Base-by-base conservation (phyloP, 129 eudicot genomes). In the Pulicaria dysenterica region DNA sequence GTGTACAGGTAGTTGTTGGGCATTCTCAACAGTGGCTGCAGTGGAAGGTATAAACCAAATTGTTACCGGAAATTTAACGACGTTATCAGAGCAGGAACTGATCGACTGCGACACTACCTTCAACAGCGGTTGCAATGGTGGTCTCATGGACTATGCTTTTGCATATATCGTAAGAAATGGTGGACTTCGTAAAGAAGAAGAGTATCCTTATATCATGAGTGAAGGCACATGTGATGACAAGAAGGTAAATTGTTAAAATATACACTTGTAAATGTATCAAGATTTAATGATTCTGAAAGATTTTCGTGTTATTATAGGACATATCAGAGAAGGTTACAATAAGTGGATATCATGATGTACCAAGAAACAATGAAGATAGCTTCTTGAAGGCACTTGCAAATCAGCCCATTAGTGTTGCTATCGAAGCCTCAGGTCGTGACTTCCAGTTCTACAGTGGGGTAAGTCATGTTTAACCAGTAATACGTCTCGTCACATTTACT, bases 21-120 rank as follows among this genome's bases (percentile, higher is more conserved):
- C 98, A 15, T 93, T 93, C 67, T 93, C 98, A 31, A 87, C 98
- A 4, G 98, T 93, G 59, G 98, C 96, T 51, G 90, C 98, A 8
- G 98, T 92, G n/a, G 98, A 93, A 84, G 96, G 98, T 10, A 93
- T 93, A 60, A 93, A 93, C 90, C 95, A 89, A 79, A 93, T 93
- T 6, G 92, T 87, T 54, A 93, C 96, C 0, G 92, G 95, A 47
- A 89, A 93, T 72, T 58, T 93, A 65, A 89, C 96, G 0, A 57
- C 80, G 8, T 82, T 93, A 77, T 93, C 98, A 0, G 98, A 93
- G 61, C 98, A 93, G 75, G 85, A 93, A 76, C 67, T 93, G 56
- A 76, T 93, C 5, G 98, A 93, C 46, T 93, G 98, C 24, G 96
- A 93, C 84, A 89, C 87, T 5, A 63, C 49, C 67, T 79, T 53